Evolutionary conservation across 805 yeast genomes (phyloP), one percentile per base, ranked within the genome.

Genomic region (Phaffomyces antillensis): DNA sequence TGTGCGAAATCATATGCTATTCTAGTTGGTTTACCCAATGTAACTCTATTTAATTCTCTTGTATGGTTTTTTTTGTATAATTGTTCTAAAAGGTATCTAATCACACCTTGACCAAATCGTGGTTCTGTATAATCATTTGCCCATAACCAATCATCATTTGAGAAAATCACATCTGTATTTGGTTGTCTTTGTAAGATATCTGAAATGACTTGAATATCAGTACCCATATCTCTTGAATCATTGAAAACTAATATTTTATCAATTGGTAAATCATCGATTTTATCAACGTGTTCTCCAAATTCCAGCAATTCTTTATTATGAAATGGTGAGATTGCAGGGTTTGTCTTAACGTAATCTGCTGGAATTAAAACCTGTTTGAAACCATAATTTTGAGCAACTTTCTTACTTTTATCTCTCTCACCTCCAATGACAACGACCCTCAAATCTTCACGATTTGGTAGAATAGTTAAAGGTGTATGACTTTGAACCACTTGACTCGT

Each of bases 21-120:
- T 44, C 72, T 73, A 49, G 76, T 80, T 3, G 97, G 97, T 59
- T 90, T 90, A 11, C 97, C 97, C 52, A 86, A 67, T 7, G 84
- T 74, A 5, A 77, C 68, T 47, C 76, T 75, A 33, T 74, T 66
- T 48, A 89, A 63, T 3, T 62, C 59, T 7, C 79, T 77, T 47
- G 17, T 13, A 23, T 83, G 80, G 43, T 71, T 60, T 41, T 74
- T 75, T 26, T 57, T 41, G 55, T 85, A 86, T 37, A 88, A 62
- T 5, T 76, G 65, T 55, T 85, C 83, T 5, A 84, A 64, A 37
- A 76, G 65, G 42, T 77, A 73, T 49, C 91, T 71, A 56, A 86
- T 83, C 2, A 91, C 95, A 24, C 97, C 97, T 65, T 89, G 96
- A 7, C 96, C 97, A 57, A 87, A 85, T 44, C 97, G 72, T 20